A percentile compares a stretch with the other conserved stretches of the same genome.
Evolutionary conservation across 768 basidiomycete genomes (phyloP).

Genomic region (Podaxis mareebaensis): DNA sequence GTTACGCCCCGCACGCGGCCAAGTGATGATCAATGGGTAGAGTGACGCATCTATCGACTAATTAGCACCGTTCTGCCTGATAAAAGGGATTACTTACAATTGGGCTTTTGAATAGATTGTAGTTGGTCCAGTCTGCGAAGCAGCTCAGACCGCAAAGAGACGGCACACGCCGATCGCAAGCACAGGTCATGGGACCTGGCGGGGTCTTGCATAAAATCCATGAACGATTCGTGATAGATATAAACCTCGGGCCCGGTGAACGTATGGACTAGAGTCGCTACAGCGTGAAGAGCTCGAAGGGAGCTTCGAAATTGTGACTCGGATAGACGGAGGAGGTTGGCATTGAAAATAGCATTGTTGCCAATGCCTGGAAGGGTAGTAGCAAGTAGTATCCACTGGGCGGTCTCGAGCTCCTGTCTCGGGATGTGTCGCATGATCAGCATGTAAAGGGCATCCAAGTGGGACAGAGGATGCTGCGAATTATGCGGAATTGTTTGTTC

Average conservation of each 20-base stretch:
- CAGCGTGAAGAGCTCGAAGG: not conserved
- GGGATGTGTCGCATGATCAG: not conserved
- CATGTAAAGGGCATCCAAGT: not conserved
- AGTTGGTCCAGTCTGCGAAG: not conserved
- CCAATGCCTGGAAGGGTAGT: not conserved
- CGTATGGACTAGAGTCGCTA: not conserved
- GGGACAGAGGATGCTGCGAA: not conserved
- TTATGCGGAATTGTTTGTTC: not conserved
- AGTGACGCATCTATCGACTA: not conserved
- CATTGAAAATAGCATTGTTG: not conserved
- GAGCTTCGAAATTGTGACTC: not conserved
- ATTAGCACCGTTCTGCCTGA: not conserved
- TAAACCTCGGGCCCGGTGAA: not conserved
- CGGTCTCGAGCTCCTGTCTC: not conserved
- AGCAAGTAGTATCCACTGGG: not conserved
- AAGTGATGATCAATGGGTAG: not conserved
- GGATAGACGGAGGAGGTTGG: not conserved
- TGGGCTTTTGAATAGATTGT: not conserved
- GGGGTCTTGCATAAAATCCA: not conserved
- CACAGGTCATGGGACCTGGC: not conserved
- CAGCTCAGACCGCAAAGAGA: not conserved
- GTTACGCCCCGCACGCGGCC: not conserved
- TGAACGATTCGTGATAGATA: not conserved
- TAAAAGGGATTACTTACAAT: not conserved
- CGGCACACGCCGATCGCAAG: not conserved